Base-by-base conservation (phyloP, 2,329 filamentous ascomycete genomes). In the Bipolaris victoriae region DNA sequence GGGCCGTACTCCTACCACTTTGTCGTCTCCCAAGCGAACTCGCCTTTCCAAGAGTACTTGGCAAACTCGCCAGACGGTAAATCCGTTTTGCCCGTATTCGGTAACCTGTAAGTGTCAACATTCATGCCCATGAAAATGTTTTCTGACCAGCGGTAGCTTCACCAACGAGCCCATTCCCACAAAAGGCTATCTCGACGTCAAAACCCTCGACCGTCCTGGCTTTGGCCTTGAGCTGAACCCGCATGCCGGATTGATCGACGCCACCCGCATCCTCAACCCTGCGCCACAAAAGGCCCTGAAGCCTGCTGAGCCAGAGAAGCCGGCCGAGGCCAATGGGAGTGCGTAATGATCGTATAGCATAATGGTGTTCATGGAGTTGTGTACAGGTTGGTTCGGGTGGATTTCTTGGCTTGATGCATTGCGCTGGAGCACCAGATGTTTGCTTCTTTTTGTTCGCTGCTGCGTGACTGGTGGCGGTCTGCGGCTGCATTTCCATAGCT, bases 1-100 rank as follows among this genome's bases (percentile, higher is more conserved):
- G 93, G 93, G 1, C 91, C 93, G 3, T 97, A 97, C 81, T 95
- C 91, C 70, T 97, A 97, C 79, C 93, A 97, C 79, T 97, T 96
- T 73, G 93, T 97, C 64, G 89, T 97, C 60, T 96, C 92, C 43
- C 93, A 97, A 78, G 87, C 91, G 62, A 96, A 97, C 80, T 91
- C 90, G 13, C 93, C 93, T 5, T 97, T 97, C 84, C 93, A 97
- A 77, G 93, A 97, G 78, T 97, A 97, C 73, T 84, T 97, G 22
- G 93, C 93, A 66, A 97, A 97, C 80, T 96, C 92, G 2, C 86
- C 92, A 0, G 92, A 97, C 69, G 93, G 93, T 47, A 91, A 92
- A 81, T 92, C 88, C 61, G 93, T 97, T 16, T 80, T 94, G 61
- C 93, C 93, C 2, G 93, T 97, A 6, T 97, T 97, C 76, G 93